Percentiles rank a stretch among this genome's conserved stretches.
phyloP scores from a whole-genome alignment of 345 rosid genomes.

The Noccaea bulbosa region DNA sequence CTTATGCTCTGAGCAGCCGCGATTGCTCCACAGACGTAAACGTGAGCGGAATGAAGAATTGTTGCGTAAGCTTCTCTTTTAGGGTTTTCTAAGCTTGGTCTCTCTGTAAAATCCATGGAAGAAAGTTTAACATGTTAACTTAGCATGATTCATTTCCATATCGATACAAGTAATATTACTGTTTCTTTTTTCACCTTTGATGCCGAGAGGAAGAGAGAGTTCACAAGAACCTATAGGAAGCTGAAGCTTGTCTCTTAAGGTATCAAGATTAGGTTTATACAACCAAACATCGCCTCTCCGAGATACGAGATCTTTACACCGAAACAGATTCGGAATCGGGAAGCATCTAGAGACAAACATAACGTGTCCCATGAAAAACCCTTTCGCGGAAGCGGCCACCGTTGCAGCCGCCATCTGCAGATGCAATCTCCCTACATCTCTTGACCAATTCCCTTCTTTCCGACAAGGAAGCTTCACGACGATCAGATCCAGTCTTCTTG shows the following conservation, averaged over 20 bases:
- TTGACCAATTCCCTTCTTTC: constrained; percentile 85
- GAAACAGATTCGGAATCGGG: constrained; percentile 81
- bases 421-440: constrained; percentile 85
- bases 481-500: constrained; percentile 69
- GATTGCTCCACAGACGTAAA: constrained; percentile 93
- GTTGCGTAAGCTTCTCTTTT: constrained; percentile 91
- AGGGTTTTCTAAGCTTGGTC: constrained; percentile 58
- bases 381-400: constrained; percentile 71
- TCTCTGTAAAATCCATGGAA: constrained; percentile 46
- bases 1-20: constrained; percentile 94
- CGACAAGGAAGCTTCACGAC: constrained; percentile 94
- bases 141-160: not conserved
- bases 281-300: constrained; percentile 70
- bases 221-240: constrained; percentile 95
- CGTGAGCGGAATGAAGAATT: constrained; percentile 88
- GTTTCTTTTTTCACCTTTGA: constrained; percentile 53
- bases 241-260: constrained; percentile 69
- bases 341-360: constrained; percentile 70
- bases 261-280: constrained; percentile 68
- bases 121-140: not conserved
- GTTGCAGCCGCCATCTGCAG: constrained; percentile 85
- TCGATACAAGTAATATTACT: not conserved
- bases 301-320: constrained; percentile 72
- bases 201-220: constrained; percentile 82
- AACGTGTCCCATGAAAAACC: constrained; percentile 69